Evolutionary conservation across 192 early-diverging fungal species (phyloP), one percentile per base, ranked within the genome.

Genomic region (Backusella westeae): DNA sequence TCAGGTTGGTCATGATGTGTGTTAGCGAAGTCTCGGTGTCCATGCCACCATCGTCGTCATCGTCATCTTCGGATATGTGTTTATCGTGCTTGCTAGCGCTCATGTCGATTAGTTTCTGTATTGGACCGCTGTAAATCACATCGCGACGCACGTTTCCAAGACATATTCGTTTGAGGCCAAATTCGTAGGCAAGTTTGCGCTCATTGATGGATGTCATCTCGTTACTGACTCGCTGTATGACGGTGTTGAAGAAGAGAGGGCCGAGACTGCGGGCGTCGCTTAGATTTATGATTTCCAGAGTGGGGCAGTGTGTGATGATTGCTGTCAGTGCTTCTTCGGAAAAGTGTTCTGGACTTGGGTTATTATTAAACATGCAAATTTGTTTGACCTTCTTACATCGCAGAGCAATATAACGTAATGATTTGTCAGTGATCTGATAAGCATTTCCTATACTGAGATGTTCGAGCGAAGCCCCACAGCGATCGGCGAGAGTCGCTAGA

Each of bases 211-310:
- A 56, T 15, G 29, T 38, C 4, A 81, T 34, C 32, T 81, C 75
- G n/a, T 75, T n/a, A 29, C 42, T 39, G 15, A 81, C 73, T 44
- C 72, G 70, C 29, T 56, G 23, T 32, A 81, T 35, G 8, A 77
- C 80, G 26, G 66, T 34, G 19, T 75, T 56, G 38, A 77, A 77
- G 36, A 81, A 81, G 0, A 36, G 6, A 26, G 71, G 42, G 52
- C 80, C 80, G 6, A 81, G 72, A 17, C 39, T 52, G 21, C 80
- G 70, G 34, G 80, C 76, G 39, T 81, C 77, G 35, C 80, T 81
- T 10, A 81, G 29, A 34, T 44, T 77, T 0, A 81, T 35, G 8
- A 71, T 46, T 46, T 71, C 35, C 9, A 81, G 52, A 10, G n/a
- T 15, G 2, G 36, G 19, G 39, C 80, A 81, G 15, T 53, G 44